Evolutionary conservation across 495 filamentous ascomycete species (phyloP).

Genomic region (Tuber melanosporum): DNA sequence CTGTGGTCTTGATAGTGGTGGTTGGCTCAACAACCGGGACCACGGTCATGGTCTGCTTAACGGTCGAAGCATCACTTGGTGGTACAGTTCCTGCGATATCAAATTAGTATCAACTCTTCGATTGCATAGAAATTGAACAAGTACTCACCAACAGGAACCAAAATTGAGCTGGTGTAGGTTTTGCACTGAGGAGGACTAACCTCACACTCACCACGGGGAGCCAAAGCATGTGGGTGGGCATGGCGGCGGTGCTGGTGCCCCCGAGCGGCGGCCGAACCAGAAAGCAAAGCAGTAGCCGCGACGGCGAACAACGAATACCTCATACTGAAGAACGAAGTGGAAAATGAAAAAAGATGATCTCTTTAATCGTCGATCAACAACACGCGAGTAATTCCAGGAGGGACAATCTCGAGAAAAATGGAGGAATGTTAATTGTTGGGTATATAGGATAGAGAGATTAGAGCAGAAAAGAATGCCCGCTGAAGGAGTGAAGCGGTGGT

Average conservation of each 20-base stretch:
- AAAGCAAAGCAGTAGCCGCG: constrained; percentile 59
- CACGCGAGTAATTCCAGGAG: constrained; percentile 18
- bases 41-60: constrained; percentile 8
- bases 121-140: constrained; percentile 1
- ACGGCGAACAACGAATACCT: constrained; percentile 52
- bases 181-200: constrained; percentile 50
- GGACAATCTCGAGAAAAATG: constrained; percentile 11
- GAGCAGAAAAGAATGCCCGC: constrained; percentile 74
- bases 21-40: constrained; percentile 26
- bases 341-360: constrained; percentile 16
- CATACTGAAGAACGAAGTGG: constrained; percentile 30
- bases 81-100: not conserved
- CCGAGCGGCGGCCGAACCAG: constrained; percentile 53
- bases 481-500: constrained; percentile 96
- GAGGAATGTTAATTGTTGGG: constrained; percentile 42
- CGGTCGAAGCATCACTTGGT: not conserved
- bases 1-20: constrained; percentile 26
- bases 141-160: constrained; percentile 29
- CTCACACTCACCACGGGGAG: constrained; percentile 44
- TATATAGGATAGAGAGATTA: constrained; percentile 38
- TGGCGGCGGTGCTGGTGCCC: constrained; percentile 58
- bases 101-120: not conserved
- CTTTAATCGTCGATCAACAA: constrained; percentile 33
- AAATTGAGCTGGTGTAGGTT: constrained; percentile 57
- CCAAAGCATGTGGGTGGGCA: constrained; percentile 48